Conservation (phyloP, 129 eudicot genomes). For the Smallanthus sonchifolius region DNA sequence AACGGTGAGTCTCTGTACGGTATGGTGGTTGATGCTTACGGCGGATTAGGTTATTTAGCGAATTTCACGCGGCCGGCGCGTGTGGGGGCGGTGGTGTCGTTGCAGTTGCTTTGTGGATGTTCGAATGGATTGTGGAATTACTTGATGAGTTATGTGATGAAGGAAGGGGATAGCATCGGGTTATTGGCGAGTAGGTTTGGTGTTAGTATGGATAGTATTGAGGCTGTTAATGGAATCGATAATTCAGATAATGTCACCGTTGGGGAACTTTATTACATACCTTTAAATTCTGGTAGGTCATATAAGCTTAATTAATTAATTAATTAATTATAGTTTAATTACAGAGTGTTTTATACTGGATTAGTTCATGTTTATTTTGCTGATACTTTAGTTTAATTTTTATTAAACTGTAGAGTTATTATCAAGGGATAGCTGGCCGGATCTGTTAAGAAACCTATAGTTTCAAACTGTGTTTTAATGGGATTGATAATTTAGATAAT, state of each 20-base stretch:
- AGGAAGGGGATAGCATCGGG: conserved; percentile 74
- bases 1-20: conserved; percentile 56
- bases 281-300: conserved; percentile 75
- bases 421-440: not conserved
- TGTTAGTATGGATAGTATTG: conserved; percentile 97
- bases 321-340: not conserved
- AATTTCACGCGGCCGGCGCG: conserved; percentile 54
- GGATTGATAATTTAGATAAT: conserved; percentile 57
- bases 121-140: conserved; percentile 94
- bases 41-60: conserved; percentile 58
- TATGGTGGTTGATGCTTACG: conserved; percentile 59
- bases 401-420: not conserved
- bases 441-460: not conserved
- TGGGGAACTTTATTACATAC: conserved; percentile 73
- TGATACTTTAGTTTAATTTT: conserved; percentile 12
- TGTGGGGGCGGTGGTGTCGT: conserved; percentile 62
- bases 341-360: not conserved
- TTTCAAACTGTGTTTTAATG: conserved; percentile 32
- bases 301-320: conserved; percentile 6
- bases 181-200: conserved; percentile 88
- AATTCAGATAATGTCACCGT: conserved; percentile 77
- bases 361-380: conserved; percentile 9
- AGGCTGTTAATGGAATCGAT: conserved; percentile 60
- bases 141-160: conserved; percentile 88
- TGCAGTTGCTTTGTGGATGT: conserved; percentile 84